Conservation (phyloP, 78 protist genomes). For the Dictyostelium firmibasis region DNA sequence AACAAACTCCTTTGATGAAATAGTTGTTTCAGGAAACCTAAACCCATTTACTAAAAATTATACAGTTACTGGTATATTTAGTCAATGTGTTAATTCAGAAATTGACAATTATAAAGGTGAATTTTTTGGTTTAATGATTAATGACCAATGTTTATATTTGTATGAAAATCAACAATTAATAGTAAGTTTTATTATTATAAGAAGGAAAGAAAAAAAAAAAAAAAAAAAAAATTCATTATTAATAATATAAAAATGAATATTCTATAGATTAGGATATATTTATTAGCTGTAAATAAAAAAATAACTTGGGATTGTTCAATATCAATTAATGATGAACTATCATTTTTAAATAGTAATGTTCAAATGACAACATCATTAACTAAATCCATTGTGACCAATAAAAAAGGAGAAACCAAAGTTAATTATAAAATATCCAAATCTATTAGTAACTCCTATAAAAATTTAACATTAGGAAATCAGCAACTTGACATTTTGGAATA, state of each 20-base stretch:
- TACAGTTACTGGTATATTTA: not conserved
- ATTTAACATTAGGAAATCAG: not conserved
- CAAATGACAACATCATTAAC: not conserved
- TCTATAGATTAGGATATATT: too few relatives aligned
- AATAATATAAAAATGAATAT: too few relatives aligned
- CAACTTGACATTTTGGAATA: not conserved
- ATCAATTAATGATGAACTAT: not conserved
- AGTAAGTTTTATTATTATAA: too few relatives aligned
- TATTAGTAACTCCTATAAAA: not conserved
- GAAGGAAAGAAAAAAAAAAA: too few relatives aligned
- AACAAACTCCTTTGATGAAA: too few relatives aligned
- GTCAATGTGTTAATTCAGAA: not conserved
- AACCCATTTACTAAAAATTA: not conserved
- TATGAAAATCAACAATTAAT: too few relatives aligned
- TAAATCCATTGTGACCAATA: not conserved
- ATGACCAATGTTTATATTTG: too few relatives aligned
- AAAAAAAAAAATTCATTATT: too few relatives aligned
- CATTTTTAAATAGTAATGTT: not conserved
- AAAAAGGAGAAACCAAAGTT: not conserved
- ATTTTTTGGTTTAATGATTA: too few relatives aligned
- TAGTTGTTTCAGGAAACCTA: too few relatives aligned
- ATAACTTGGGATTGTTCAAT: too few relatives aligned
- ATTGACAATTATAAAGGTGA: not conserved
- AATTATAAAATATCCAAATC: not conserved
- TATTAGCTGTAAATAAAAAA: too few relatives aligned